These are phyloP conservation scores for Incumbomyces lentus DNA, from an alignment of 2,329 filamentous ascomycete species.

Conservation along the genomic window DNA sequence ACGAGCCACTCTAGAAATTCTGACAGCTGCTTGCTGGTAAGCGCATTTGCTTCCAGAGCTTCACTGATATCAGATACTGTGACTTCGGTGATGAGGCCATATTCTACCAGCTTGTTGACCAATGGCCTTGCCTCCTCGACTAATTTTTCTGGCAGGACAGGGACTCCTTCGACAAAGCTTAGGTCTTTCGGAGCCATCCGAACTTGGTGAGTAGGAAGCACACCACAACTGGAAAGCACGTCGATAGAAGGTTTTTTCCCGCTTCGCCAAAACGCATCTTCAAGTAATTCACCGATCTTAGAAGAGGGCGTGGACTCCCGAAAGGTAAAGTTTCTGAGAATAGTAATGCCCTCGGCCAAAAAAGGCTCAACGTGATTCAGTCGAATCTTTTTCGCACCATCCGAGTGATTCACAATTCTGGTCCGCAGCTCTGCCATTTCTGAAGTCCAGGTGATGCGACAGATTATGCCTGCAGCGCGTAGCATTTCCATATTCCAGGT, in stretches of 20 bases:
- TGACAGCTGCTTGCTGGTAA: slow-evolving; percentile 65
- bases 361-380: slow-evolving; percentile 56
- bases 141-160: slow-evolving; percentile 69
- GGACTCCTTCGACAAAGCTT: slow-evolving; percentile 79
- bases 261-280: slow-evolving; percentile 93
- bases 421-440: slow-evolving; percentile 70
- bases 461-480: slow-evolving; percentile 78
- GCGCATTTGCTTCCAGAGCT: slow-evolving; percentile 71
- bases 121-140: slow-evolving; percentile 59
- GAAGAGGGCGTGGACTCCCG: slow-evolving; percentile 80
- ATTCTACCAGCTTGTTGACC: slow-evolving; percentile 68
- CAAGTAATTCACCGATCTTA: slow-evolving; percentile 74
- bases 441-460: slow-evolving; percentile 73
- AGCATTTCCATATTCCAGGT: slow-evolving; percentile 95
- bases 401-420: slow-evolving; percentile 42
- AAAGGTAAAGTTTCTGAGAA: slow-evolving; percentile 78
- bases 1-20: slow-evolving; percentile 80
- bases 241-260: slow-evolving; percentile 75
- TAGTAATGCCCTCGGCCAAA: slow-evolving; percentile 70
- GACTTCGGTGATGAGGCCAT: slow-evolving; percentile 76
- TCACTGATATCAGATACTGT: slow-evolving; percentile 76
- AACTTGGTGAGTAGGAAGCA: slow-evolving; percentile 73
- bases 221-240: slow-evolving; percentile 75
- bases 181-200: slow-evolving; percentile 62
- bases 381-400: slow-evolving; percentile 43